phyloP scores from a whole-genome alignment of 2,329 filamentous ascomycete genomes.

The Lachnellula willkommii region DNA sequence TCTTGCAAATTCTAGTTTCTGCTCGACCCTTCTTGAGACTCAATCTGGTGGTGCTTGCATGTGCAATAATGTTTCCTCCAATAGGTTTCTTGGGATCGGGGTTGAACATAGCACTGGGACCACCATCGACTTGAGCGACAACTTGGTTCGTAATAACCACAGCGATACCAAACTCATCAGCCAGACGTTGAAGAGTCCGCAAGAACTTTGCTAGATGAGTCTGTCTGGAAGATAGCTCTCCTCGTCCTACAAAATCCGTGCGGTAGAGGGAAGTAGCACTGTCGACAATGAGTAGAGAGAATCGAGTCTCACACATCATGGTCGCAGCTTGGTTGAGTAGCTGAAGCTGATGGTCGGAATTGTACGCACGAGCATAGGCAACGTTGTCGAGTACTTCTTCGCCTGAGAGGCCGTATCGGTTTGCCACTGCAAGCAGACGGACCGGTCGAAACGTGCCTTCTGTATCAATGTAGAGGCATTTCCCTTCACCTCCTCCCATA shows the following conservation, averaged over 20 bases:
- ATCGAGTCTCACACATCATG: slow-evolving; percentile 99
- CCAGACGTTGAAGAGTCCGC: slow-evolving; percentile 73
- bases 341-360: slow-evolving; percentile 95
- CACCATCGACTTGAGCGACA: slow-evolving; percentile 95
- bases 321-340: slow-evolving; percentile 89
- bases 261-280: slow-evolving; percentile 93
- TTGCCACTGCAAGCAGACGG: slow-evolving; percentile 82
- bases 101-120: slow-evolving; percentile 96
- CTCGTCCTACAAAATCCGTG: slow-evolving; percentile 94
- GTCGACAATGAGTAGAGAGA: slow-evolving; percentile 92
- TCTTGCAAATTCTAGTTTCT: slow-evolving; percentile 97
- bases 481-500: slow-evolving; percentile 97
- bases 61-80: slow-evolving; percentile 97
- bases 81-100: slow-evolving; percentile 99
- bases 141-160: slow-evolving; percentile 99
- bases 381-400: slow-evolving; percentile 98
- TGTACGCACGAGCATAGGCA: slow-evolving; percentile 95
- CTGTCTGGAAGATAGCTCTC: slow-evolving; percentile 90
- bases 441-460: slow-evolving; percentile 96
- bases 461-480: slow-evolving; percentile 97
- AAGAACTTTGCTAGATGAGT: slow-evolving; percentile 85
- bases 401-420: slow-evolving; percentile 87
- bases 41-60: slow-evolving; percentile 90
- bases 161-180: slow-evolving; percentile 86
- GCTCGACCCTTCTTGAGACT: slow-evolving; percentile 93